Evolutionary conservation across 768 basidiomycete species (phyloP).

Genomic region (Hericium rajendrae): DNA sequence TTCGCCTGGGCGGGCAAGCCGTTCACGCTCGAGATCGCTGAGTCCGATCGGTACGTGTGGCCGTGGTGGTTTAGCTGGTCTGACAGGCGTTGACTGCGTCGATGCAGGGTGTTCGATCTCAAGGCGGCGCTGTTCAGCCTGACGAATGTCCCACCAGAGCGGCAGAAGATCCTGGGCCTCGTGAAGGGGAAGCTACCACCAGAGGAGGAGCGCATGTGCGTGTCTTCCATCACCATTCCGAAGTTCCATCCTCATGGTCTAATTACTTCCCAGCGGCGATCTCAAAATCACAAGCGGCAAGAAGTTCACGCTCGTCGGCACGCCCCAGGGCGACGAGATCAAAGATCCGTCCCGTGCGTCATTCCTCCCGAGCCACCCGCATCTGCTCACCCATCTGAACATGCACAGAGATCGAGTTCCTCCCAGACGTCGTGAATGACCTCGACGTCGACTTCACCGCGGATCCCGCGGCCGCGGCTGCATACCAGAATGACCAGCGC

Average conservation of each 20-base stretch:
- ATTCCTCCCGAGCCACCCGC: no score
- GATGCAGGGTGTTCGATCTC: conserved; percentile 66
- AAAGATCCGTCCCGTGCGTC: conserved; percentile 61
- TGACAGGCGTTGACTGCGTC: neutral
- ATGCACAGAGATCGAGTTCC: conserved; percentile 43
- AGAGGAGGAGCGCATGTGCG: conserved; percentile 59
- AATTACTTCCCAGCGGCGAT: conserved; percentile 34
- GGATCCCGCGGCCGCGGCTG: conserved; percentile 44
- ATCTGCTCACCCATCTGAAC: neutral
- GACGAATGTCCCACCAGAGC: conserved; percentile 72
- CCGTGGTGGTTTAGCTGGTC: neutral
- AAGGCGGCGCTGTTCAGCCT: conserved; percentile 55
- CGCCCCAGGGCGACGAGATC: conserved; percentile 77
- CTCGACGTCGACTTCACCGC: conserved; percentile 74
- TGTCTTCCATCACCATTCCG: conserved; percentile 1
- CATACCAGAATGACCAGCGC: conserved; percentile 64
- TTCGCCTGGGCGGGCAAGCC: conserved; percentile 68
- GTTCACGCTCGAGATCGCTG: conserved; percentile 58
- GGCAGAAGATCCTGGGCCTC: conserved; percentile 83
- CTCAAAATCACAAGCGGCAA: conserved; percentile 48
- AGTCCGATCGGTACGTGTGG: conserved; percentile 57
- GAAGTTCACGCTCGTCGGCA: conserved; percentile 82
- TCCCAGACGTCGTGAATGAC: conserved; percentile 71
- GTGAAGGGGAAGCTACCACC: conserved; percentile 75
- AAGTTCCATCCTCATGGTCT: neutral